A percentile compares a stretch with the other conserved stretches of the same genome.
Conservation (phyloP, 1,284 basidiomycete genomes). For the Austropuccinia psidii region DNA sequence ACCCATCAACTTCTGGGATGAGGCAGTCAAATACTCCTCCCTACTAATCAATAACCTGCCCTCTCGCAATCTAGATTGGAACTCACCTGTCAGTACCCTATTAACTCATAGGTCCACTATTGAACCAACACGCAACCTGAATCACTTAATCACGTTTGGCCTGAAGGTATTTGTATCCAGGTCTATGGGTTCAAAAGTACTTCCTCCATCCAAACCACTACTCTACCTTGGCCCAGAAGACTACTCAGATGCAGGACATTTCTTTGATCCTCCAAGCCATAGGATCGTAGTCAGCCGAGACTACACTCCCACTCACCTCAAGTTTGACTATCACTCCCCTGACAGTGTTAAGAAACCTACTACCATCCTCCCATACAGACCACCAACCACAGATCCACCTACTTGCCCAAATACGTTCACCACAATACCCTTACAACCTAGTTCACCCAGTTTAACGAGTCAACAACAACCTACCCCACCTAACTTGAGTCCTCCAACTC, state of each 20-base stretch:
- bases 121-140: background rate
- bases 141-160: background rate
- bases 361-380: background rate
- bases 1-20: conserved; percentile 10
- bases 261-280: background rate
- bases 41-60: background rate
- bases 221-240: background rate
- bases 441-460: too few species aligned
- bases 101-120: background rate
- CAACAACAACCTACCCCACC: too few species aligned
- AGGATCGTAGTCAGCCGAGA: background rate
- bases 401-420: too few species aligned
- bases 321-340: background rate
- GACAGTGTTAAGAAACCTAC: background rate
- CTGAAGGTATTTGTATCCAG: background rate
- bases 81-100: background rate
- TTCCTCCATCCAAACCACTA: background rate
- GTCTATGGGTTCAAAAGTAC: background rate
- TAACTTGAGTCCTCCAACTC: too few species aligned
- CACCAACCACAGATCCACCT: too few species aligned
- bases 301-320: background rate
- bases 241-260: background rate
- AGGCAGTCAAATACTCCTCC: background rate
- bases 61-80: background rate
- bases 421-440: too few species aligned